Evolutionary conservation across 768 basidiomycete species (phyloP), one percentile per base, ranked within the genome.

Genomic region (Termitomyces sp.): DNA sequence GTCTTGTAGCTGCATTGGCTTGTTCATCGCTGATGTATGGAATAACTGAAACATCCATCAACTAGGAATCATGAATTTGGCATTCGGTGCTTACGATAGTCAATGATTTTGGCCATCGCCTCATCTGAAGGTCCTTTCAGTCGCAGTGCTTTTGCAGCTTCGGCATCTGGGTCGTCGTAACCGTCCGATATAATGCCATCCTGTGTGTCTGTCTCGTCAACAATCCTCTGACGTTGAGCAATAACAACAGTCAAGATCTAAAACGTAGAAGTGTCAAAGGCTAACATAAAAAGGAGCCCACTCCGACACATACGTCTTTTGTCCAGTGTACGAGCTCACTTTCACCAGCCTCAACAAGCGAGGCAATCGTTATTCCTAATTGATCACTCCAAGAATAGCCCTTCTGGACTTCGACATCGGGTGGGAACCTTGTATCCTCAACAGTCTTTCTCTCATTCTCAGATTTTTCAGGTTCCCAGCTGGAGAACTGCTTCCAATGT

Each of bases 311-410:
- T 67, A 94, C 95, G 68, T 91, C 83, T 64, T 86, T 87, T 47
- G 86, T 80, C 90, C 93, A 94, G 56, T 86, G 81, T 27, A 96
- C 80, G 41, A 93, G 74, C 31, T 79, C 78, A 55, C 73, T 71
- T 64, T 88, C 77, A 9, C 79, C 87, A 16, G 79, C 79, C 49
- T 92, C 87, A 9, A 87, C 74, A 13, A 98, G 79, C 46, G 82
- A 80, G 41, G 84, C 84, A 58, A 97, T 81, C 3, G 86, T 86
- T 62, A 98, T 92, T 3, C 90, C 95, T 47, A 98, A 76, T 69
- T 98, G 87, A 65, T 98, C 88, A 63, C 86, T 92, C 86, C 88
- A 90, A 16, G 88, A 84, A 71, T 92, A 88, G 6, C 92, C 92
- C 64, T 91, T 92, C 77, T 90, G 90, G 60, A 96, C 84, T 59